Conservation (phyloP, 2,329 filamentous ascomycete genomes). For the Alternaria incomplexa region DNA sequence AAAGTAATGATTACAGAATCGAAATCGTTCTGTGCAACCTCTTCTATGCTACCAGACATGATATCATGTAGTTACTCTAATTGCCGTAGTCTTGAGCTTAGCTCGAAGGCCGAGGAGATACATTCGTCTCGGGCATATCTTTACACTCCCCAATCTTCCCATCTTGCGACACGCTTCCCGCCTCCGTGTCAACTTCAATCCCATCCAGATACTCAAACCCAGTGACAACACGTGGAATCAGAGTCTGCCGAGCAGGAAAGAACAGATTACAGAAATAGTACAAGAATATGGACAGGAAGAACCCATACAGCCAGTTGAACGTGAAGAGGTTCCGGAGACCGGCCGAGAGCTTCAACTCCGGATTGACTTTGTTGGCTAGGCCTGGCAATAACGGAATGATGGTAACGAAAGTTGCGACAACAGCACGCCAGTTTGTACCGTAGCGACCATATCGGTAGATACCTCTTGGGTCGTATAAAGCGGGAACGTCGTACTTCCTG, state of each 20-base stretch:
- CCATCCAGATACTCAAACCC: slow-evolving; percentile 13
- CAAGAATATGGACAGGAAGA: slow-evolving; percentile 26
- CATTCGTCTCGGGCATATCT: background rate
- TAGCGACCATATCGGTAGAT: slow-evolving; percentile 21
- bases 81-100: background rate
- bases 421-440: slow-evolving; percentile 30
- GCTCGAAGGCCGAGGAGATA: background rate
- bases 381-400: slow-evolving; percentile 24
- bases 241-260: slow-evolving; percentile 40
- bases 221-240: slow-evolving; percentile 28
- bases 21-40: no score
- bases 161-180: background rate
- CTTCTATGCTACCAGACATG: no score
- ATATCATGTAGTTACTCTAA: no score
- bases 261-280: slow-evolving; percentile 41
- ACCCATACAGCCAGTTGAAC: slow-evolving; percentile 47
- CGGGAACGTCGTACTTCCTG: slow-evolving; percentile 23
- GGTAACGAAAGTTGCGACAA: slow-evolving; percentile 20
- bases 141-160: background rate
- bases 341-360: slow-evolving; percentile 17
- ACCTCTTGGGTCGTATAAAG: slow-evolving; percentile 25
- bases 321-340: slow-evolving; percentile 38
- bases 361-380: slow-evolving; percentile 25
- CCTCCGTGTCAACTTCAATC: background rate
- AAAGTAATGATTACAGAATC: no score